Evolutionary conservation across 768 basidiomycete genomes (phyloP).

Genomic region (Leccinum pellstonianum): DNA sequence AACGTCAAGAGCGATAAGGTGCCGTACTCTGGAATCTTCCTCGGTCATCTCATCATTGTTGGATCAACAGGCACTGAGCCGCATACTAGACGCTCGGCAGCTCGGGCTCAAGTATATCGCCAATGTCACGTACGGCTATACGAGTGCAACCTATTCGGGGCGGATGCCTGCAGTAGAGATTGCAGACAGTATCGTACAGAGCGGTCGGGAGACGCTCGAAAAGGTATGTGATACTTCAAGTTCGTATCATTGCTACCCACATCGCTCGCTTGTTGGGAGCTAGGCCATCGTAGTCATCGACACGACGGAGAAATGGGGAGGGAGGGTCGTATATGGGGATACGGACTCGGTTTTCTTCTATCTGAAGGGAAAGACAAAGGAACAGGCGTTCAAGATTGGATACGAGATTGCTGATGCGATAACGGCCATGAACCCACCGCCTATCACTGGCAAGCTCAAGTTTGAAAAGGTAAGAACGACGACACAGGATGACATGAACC

Average conservation of each 20-base stretch:
- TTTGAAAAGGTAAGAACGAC: conserved; percentile 80
- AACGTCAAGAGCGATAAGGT: conserved; percentile 73
- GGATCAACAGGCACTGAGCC: conserved; percentile 56
- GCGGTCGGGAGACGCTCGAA: conserved; percentile 91
- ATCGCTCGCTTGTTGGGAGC: background rate
- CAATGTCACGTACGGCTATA: conserved; percentile 96
- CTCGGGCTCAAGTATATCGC: conserved; percentile 91
- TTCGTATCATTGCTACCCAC: background rate
- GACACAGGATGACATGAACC: background rate
- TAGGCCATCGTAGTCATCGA: conserved; percentile 86
- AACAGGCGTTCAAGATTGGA: conserved; percentile 91
- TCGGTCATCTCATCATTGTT: background rate
- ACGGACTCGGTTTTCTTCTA: conserved; percentile 95
- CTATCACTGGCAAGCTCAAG: conserved; percentile 77
- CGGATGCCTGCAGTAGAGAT: conserved; percentile 99
- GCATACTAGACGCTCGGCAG: conserved; percentile 87
- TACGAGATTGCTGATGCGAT: conserved; percentile 89
- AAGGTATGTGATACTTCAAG: conserved; percentile 52
- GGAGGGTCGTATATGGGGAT: conserved; percentile 93
- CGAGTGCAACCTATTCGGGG: conserved; percentile 90
- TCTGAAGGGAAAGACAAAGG: conserved; percentile 86
- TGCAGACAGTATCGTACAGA: conserved; percentile 97
- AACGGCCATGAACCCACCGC: conserved; percentile 83
- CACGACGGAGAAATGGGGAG: conserved; percentile 79
- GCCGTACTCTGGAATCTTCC: background rate